These are phyloP conservation scores for Graphilbum ipis-grandicollis DNA, from an alignment of 2,329 filamentous ascomycete genomes.

Conservation along the genomic window DNA sequence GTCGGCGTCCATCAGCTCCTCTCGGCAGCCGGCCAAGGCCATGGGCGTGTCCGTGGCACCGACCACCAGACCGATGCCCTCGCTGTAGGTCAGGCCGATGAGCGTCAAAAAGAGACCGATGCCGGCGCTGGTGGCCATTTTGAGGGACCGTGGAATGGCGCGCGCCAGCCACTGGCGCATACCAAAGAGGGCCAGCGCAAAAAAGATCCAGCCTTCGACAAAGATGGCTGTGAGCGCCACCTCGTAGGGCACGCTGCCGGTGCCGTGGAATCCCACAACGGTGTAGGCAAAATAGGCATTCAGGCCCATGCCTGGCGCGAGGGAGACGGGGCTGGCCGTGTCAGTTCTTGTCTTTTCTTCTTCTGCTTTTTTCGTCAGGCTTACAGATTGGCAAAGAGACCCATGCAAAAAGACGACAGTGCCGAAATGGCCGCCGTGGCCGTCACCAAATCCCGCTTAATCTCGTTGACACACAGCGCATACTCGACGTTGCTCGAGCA, in stretches of 20 bases:
- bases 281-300: conserved; percentile 53
- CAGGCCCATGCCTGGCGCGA: conserved; percentile 46
- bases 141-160: conserved; percentile 44
- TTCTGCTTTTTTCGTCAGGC: no score
- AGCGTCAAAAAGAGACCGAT: conserved; percentile 47
- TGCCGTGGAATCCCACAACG: conserved; percentile 43
- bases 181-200: conserved; percentile 45
- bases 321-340: conserved; percentile 5
- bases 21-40: conserved; percentile 56
- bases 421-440: conserved; percentile 66
- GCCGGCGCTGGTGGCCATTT: conserved; percentile 45
- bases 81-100: conserved; percentile 54
- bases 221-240: conserved; percentile 47
- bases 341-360: no score
- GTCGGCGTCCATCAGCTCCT: conserved; percentile 28
- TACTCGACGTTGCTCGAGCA: conserved; percentile 15
- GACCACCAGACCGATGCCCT: conserved; percentile 60
- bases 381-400: conserved; percentile 71
- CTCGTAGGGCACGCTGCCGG: conserved; percentile 37
- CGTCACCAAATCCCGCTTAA: conserved; percentile 57
- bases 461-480: conserved; percentile 2
- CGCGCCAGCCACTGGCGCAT: conserved; percentile 56
- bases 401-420: conserved; percentile 58
- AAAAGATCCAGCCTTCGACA: conserved; percentile 45
- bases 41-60: conserved; percentile 53